Conservation (phyloP, 2,329 filamentous ascomycete genomes). For the Neodidymelliopsis sp. region DNA sequence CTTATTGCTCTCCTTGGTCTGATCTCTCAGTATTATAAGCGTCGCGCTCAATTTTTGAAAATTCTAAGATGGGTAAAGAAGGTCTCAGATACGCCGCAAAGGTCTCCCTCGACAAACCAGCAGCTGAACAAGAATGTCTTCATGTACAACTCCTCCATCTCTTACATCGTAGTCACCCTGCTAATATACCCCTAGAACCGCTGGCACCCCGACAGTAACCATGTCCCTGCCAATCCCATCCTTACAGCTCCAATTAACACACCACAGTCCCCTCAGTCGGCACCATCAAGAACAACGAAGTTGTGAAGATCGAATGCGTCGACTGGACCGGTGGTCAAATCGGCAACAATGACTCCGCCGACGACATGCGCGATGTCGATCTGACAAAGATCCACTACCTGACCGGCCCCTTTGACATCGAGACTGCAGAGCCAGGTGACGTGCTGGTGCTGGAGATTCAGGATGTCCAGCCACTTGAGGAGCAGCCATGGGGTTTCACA, state of each 20-base stretch:
- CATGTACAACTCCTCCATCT: slow-evolving; percentile 64
- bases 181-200: slow-evolving; percentile 68
- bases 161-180: neutral
- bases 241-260: slow-evolving; percentile 4
- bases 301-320: slow-evolving; percentile 91
- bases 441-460: slow-evolving; percentile 88
- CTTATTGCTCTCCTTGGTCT: neutral
- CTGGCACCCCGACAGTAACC: slow-evolving; percentile 86
- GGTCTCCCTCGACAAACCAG: slow-evolving; percentile 76
- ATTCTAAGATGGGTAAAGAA: slow-evolving; percentile 55
- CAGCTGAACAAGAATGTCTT: slow-evolving; percentile 71
- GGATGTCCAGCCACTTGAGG: slow-evolving; percentile 87
- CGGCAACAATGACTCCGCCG: slow-evolving; percentile 85
- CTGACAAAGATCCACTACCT: slow-evolving; percentile 87
- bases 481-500: slow-evolving; percentile 90
- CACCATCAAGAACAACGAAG: slow-evolving; percentile 81
- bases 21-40: neutral
- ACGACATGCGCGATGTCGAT: slow-evolving; percentile 85
- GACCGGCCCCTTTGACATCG: slow-evolving; percentile 86
- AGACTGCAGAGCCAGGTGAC: slow-evolving; percentile 84
- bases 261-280: slow-evolving; percentile 74
- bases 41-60: neutral
- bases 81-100: slow-evolving; percentile 75
- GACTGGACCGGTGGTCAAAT: slow-evolving; percentile 83
- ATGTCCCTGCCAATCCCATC: neutral